Base-by-base conservation (phyloP, 768 basidiomycete species). In the Leccinum aurantiacum region DNA sequence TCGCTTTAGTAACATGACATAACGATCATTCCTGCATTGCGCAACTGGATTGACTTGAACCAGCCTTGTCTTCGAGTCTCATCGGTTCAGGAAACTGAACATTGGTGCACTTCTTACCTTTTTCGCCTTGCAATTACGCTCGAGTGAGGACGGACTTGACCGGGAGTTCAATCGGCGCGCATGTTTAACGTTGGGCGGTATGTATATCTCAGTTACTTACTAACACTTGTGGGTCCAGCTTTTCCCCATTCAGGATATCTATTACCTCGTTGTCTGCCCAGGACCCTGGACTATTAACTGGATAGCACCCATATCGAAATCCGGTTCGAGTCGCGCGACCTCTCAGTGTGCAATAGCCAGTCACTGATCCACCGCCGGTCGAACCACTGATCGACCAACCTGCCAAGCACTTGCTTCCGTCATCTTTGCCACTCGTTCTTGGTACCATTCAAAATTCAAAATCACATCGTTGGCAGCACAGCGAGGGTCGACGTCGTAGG, bases 391-490 rank as follows among this genome's bases (percentile, higher is more conserved):
- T 59, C 65, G 52, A 15, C 17, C 46, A 25, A 25, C 15, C 15
- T 19, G 4, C 50, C 31, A 33, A 33, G 31, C 13, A 4, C 31
- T 24, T 38, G 19, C 31, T 13, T 9, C 24, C 4, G 8, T 13
- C 19, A 6, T 38, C 51, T 7, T 46, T 19, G 19, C n/a, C 31
- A 33, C 46, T 37, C n/a, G 25, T 31, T 29, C 38, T 49, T 22
- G 38, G 29, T 19, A 53, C 59, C 61, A 67, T 44, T 44, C 10
- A 44, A 19, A 44, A 44, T 44, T 19, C n/a, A n/a, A n/a, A 44
- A n/a, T 69, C 68, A 46, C 60, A 52, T 38, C 48, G 35, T 35
- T 19, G n/a, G n/a, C 41, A 17, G 27, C 33, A 35, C 53, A 19
- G 53, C 56, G 44, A 57, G 22, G 50, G 22, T 27, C 31, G 7